A percentile compares a stretch with the other conserved stretches of the same genome.
phyloP scores from a whole-genome alignment of 192 early-diverging fungal genomes.

The Gryganskiella cystojenkinii region DNA sequence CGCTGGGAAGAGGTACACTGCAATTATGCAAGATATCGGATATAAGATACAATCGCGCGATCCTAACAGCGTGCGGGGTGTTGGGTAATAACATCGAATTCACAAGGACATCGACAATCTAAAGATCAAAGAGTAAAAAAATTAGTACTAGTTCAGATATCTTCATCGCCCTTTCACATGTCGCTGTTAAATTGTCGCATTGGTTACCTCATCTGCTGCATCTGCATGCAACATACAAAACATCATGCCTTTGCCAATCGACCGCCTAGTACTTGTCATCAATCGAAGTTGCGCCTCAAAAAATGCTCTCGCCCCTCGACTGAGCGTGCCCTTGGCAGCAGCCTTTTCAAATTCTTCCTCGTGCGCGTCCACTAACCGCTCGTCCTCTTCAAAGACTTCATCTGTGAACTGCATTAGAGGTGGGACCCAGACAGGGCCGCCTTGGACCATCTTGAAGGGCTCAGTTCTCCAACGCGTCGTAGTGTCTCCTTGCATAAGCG shows the following conservation, averaged over 20 bases:
- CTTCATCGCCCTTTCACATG: neutral
- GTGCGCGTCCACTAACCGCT: slow-evolving; percentile 50
- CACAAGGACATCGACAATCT: slow-evolving; percentile 76
- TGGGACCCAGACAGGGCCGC: slow-evolving; percentile 87
- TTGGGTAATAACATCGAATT: slow-evolving; percentile 64
- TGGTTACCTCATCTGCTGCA: slow-evolving; percentile 75
- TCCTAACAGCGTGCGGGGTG: slow-evolving; percentile 70
- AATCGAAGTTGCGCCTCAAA: slow-evolving; percentile 58
- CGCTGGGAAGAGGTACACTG: slow-evolving; percentile 80
- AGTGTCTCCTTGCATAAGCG: slow-evolving; percentile 86
- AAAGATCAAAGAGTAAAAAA: neutral
- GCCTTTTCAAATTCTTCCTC: slow-evolving; percentile 57
- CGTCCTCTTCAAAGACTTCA: slow-evolving; percentile 69
- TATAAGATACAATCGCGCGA: slow-evolving; percentile 85
- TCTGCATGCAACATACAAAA: slow-evolving; percentile 87
- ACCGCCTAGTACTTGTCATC: slow-evolving; percentile 58
- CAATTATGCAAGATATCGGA: slow-evolving; percentile 94
- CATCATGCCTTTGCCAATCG: slow-evolving; percentile 83
- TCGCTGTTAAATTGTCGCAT: neutral
- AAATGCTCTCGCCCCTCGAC: slow-evolving; percentile 57
- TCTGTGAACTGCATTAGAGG: slow-evolving; percentile 78
- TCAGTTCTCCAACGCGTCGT: slow-evolving; percentile 75
- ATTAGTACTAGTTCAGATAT: neutral
- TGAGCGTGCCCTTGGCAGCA: slow-evolving; percentile 56
- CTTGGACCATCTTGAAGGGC: slow-evolving; percentile 90